Evolutionary conservation across 1,139 yeast species (phyloP), one percentile per base, ranked within the genome.

Genomic region (Arxiozyma bovina): DNA sequence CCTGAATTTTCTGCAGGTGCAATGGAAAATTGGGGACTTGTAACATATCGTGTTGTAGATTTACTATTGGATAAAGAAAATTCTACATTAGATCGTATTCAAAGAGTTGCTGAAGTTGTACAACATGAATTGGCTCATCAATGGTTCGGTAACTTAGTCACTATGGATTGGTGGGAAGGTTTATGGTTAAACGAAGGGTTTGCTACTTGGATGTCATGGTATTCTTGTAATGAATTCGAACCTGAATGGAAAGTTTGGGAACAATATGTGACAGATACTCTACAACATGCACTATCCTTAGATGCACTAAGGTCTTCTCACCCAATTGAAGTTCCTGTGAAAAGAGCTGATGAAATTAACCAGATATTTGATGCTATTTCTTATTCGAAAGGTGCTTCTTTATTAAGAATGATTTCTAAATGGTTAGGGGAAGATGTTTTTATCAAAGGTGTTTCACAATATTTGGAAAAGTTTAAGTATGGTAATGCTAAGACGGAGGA

Each of bases 161-260:
- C 96, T 58, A 88, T 88, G 96, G 87, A 87, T 64, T 88, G 93
- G 89, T 88, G 96, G 96, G 94, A 88, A 70, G 95, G 87, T 57
- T 78, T 88, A 60, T 88, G 96, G 95, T 78, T 88, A 61, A 88
- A 88, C 70, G 96, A 88, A 73, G 96, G 96, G 30, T 88, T 87
- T 66, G 96, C 96, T 50, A 88, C 96, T 49, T 87, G 90, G 91
- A 87, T 87, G 77, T 87, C 93, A 3, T 86, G 87, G 83, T 78
- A 81, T 63, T 87, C 94, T 4, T 81, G 87, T 63, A 86, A 87
- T 69, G 76, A 80, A 63, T 78, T 87, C 66, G 83, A 78, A 73
- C 96, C 96, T 22, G 90, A 85, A 66, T 88, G 96, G 96, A 83
- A 85, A 66, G 87, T 86, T 43, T 88, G 90, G 82, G 86, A 84